Conservation (phyloP, 2,329 filamentous ascomycete species). For the Penicillium expansum region DNA sequence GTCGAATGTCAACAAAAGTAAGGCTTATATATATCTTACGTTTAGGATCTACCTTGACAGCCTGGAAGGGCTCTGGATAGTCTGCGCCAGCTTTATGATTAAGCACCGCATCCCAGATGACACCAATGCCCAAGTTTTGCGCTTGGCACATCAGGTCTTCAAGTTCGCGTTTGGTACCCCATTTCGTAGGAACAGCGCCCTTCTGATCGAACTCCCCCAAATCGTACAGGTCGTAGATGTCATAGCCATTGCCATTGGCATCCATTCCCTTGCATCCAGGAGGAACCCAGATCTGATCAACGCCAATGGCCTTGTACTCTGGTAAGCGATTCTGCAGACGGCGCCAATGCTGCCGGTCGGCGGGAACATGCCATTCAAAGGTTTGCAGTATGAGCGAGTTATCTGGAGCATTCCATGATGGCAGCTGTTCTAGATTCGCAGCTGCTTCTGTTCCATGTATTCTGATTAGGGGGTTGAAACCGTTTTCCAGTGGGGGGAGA, state of each 20-base stretch:
- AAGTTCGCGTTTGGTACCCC: conserved; percentile 64
- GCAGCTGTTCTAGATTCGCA: conserved; percentile 24
- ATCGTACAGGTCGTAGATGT: conserved; percentile 68
- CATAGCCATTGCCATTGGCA: conserved; percentile 64
- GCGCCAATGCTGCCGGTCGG: conserved; percentile 60
- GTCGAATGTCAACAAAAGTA: not conserved
- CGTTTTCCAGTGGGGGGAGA: not conserved
- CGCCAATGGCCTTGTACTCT: conserved; percentile 57
- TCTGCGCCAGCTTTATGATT: conserved; percentile 72
- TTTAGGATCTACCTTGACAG: conserved; percentile 61
- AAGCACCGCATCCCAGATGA: conserved; percentile 69
- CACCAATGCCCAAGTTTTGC: conserved; percentile 52
- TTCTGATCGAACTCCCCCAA: conserved; percentile 73
- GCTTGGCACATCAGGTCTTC: conserved; percentile 52
- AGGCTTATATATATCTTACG: conserved; percentile 22
- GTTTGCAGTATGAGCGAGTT: conserved; percentile 61
- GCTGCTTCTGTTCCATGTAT: conserved; percentile 15
- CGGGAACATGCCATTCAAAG: conserved; percentile 71
- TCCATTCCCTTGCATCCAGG: conserved; percentile 67
- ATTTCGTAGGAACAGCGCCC: conserved; percentile 62
- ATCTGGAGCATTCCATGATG: conserved; percentile 35
- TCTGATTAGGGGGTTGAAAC: not conserved
- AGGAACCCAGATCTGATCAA: conserved; percentile 66
- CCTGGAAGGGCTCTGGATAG: conserved; percentile 59
- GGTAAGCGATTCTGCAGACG: conserved; percentile 55